Base-by-base conservation (phyloP, 192 early-diverging fungal species). In the Physocladia obscura region DNA sequence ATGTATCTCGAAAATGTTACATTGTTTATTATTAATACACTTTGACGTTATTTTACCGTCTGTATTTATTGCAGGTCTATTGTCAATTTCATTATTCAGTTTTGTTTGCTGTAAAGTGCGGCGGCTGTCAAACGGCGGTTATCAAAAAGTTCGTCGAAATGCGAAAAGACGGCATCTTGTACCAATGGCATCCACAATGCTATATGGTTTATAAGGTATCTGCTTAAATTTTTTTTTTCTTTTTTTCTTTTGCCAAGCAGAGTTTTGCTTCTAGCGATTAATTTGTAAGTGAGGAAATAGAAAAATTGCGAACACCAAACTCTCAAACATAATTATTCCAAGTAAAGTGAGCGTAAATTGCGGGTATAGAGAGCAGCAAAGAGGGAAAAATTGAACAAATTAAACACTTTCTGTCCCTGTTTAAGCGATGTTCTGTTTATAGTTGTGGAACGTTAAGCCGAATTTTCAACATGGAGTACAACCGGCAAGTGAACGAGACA, bases 111-210 rank as follows among this genome's bases (percentile, higher is more conserved):
- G 88, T 89, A 56, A 92, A 91, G 68, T 99, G 97, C 77, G 91
- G 93, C n/a, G 95, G 97, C 17, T 99, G 97, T 75, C 82, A 92
- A 68, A 94, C 90, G 52, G 92, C 94, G 21, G 96, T 99, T 62
- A 78, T 99, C 71, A 93, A 95, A 77, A 94, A 94, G 73, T 99
- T 94, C 86, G 87, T 99, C 47, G 94, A 99, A 76, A 93, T 96
- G 71, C 91, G 84, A 64, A 82, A 85, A 49, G 76, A 87, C 40
- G 81, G 75, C 34, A 57, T 81, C 21, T 81, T 85, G 31, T 93
- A 96, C 72, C 93, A 95, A 74, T 99, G 97, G 97, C 97, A 99
- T 76, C 95, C 96, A 4, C 93, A 96, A 73, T 99, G 97, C 77
- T 99, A 99, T 79, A 98, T 98, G 97, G 97, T 99, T 51, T 93